Percentiles rank a stretch among this genome's conserved stretches.
phyloP scores from a whole-genome alignment of 306 rosid genomes.

The Bauhinia variegata region DNA sequence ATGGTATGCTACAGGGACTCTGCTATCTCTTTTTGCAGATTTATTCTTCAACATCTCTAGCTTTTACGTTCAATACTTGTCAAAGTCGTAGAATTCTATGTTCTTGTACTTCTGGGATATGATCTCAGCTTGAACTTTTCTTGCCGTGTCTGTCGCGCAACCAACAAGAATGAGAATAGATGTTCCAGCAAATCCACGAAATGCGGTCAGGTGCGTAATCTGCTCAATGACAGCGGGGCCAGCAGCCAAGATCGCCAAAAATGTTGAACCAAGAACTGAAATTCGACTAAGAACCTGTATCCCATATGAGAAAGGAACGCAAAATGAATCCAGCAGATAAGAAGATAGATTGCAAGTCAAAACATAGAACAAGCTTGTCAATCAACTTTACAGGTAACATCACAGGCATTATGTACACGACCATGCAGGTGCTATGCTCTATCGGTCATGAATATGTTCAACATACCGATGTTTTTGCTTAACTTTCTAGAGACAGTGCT shows the following conservation, averaged over 20 bases:
- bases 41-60: background rate
- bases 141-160: conserved; percentile 94
- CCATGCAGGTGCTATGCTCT: conserved; percentile 14
- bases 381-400: background rate
- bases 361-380: conserved; percentile 1
- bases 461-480: background rate
- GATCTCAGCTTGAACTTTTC: conserved; percentile 93
- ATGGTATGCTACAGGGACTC: background rate
- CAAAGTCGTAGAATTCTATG: conserved; percentile 85
- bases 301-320: conserved; percentile 26
- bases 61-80: conserved; percentile 56
- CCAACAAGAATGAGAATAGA: conserved; percentile 97
- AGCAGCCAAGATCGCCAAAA: conserved; percentile 88
- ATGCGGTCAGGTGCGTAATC: conserved; percentile 85
- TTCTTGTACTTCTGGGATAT: conserved; percentile 92
- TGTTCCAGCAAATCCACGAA: conserved; percentile 95
- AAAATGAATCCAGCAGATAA: conserved; percentile 15
- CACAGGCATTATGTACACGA: background rate
- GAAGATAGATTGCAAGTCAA: conserved; percentile 9
- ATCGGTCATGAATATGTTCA: background rate
- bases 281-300: conserved; percentile 87
- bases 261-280: conserved; percentile 91
- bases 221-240: conserved; percentile 91
- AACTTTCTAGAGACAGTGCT: background rate
- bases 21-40: background rate